A percentile compares a stretch with the other conserved stretches of the same genome.
phyloP scores from a whole-genome alignment of 176 grass and related monocot genomes.

The Zea mays region DNA sequence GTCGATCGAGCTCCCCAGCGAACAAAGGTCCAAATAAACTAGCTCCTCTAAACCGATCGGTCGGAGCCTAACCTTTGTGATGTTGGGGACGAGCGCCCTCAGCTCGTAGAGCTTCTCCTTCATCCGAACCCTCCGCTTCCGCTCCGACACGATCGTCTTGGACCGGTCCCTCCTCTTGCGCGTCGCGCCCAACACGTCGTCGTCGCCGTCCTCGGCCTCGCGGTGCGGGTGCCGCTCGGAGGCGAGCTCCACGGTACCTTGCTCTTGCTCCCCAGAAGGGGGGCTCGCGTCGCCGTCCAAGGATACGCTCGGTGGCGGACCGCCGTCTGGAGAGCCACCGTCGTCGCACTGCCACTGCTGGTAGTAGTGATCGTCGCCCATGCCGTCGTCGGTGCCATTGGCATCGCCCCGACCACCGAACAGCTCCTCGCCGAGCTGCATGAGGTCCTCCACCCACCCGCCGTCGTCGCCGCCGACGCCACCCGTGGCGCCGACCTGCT shows the following conservation, averaged over 20 bases:
- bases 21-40: no score
- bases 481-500: background rate
- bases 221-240: background rate
- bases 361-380: background rate
- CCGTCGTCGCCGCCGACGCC: background rate
- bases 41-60: no score
- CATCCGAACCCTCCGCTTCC: conserved; percentile 82
- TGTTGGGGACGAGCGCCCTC: conserved; percentile 82
- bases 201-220: conserved; percentile 41
- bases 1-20: no score
- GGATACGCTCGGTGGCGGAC: no score
- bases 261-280: conserved; percentile 8
- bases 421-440: conserved; percentile 49
- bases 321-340: background rate
- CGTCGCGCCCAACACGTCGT: conserved; percentile 7
- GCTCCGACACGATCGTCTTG: conserved; percentile 88
- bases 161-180: conserved; percentile 72
- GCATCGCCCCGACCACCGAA: background rate
- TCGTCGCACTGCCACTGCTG: conserved; percentile 21
- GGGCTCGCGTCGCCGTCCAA: conserved; percentile 32
- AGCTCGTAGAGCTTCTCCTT: conserved; percentile 97
- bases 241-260: conserved; percentile 7
- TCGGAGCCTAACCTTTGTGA: conserved; percentile 59
- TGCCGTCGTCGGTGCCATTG: no score
- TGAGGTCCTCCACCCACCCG: conserved; percentile 48